Evolutionary conservation across 2,329 filamentous ascomycete species (phyloP).

Genomic region (Neofusicoccum sp.): DNA sequence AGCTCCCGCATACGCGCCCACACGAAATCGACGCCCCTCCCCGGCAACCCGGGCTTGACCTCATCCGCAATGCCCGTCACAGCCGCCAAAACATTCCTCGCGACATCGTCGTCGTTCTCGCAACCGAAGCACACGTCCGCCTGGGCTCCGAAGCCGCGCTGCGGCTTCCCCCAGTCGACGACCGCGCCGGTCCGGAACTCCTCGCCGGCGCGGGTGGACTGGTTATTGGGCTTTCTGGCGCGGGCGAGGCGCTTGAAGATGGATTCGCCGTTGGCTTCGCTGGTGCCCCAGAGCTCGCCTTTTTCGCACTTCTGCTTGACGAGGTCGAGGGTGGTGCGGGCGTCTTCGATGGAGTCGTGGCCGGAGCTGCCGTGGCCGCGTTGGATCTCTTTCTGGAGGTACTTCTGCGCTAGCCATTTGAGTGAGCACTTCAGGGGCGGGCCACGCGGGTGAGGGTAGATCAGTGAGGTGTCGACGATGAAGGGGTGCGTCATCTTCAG

Average conservation of each 20-base stretch:
- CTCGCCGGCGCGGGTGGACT: constrained; percentile 36
- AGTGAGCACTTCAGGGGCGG: constrained; percentile 87
- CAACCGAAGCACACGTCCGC: constrained; percentile 61
- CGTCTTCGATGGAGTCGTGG: constrained; percentile 92
- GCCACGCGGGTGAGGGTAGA: constrained; percentile 88
- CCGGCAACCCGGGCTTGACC: constrained; percentile 42
- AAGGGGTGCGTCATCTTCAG: constrained; percentile 88
- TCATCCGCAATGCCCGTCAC: neutral
- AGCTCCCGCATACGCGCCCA: constrained; percentile 66
- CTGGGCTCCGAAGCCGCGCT: constrained; percentile 60
- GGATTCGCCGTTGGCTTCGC: constrained; percentile 78
- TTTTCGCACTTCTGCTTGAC: constrained; percentile 96
- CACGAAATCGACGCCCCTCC: constrained; percentile 61
- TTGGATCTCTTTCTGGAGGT: constrained; percentile 85
- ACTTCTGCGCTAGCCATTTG: constrained; percentile 87
- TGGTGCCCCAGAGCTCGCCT: constrained; percentile 81
- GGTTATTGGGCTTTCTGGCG: constrained; percentile 53
- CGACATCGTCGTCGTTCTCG: constrained; percentile 59
- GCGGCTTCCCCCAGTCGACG: constrained; percentile 87
- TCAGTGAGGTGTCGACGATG: constrained; percentile 86
- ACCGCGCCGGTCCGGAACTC: constrained; percentile 70
- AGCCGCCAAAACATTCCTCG: constrained; percentile 50
- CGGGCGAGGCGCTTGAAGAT: constrained; percentile 78
- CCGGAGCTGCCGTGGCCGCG: constrained; percentile 71
- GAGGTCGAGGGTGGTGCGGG: constrained; percentile 85